phyloP scores from a whole-genome alignment of 169 alveolate genomes.

The Eimeria falciformis region DNA sequence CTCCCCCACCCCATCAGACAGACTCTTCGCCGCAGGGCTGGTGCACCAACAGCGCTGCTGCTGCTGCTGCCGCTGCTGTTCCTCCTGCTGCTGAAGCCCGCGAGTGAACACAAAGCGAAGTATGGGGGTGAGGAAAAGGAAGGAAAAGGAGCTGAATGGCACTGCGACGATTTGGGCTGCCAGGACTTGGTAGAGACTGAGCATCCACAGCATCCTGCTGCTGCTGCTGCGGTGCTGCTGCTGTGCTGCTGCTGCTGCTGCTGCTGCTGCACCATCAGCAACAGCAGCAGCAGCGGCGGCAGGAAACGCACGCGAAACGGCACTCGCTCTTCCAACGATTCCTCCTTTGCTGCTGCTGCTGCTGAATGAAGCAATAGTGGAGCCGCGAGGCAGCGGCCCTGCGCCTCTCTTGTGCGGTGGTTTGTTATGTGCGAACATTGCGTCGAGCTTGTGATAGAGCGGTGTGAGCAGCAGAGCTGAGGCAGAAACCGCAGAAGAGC shows the following conservation, averaged over 20 bases:
- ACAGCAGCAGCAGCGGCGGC: not conserved
- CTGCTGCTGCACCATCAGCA: conserved; percentile 4
- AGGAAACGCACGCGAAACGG: conserved; percentile 11
- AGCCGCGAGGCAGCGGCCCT: too few species aligned
- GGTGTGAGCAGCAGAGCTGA: conserved; percentile 50
- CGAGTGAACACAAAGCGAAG: not conserved
- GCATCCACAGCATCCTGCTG: conserved; percentile 35
- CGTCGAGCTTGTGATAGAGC: conserved; percentile 46
- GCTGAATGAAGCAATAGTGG: too few species aligned
- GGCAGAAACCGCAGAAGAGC: not conserved
- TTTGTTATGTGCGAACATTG: conserved; percentile 43
- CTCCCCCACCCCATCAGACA: not conserved
- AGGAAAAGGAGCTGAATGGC: conserved; percentile 32
- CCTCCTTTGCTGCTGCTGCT: conserved; percentile 4
- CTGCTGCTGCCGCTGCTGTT: not conserved
- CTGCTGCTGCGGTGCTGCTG: not conserved
- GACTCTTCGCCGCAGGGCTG: not conserved
- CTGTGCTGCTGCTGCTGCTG: conserved; percentile 31
- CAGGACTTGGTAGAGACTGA: conserved; percentile 26
- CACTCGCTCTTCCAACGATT: not conserved
- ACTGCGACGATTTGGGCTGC: conserved; percentile 31
- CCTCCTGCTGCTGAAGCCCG: not conserved
- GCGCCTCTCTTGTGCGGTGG: not conserved
- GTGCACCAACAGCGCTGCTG: conserved; percentile 30
- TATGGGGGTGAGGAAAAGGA: not conserved